Conservation (phyloP, 2,329 filamentous ascomycete species). For the Ophiobolus disseminans region DNA sequence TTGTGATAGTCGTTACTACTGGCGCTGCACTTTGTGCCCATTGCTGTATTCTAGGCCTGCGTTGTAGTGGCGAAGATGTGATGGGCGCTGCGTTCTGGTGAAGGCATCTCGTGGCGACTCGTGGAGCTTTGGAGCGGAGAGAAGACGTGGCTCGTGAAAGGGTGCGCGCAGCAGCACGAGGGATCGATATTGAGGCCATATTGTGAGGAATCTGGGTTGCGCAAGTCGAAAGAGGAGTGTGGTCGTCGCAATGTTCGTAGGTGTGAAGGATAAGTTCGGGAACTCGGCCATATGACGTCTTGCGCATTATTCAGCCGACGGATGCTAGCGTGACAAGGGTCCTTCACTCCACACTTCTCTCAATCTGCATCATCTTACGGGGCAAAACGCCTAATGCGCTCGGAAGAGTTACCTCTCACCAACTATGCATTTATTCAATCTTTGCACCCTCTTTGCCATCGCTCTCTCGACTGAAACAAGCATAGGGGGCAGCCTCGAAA, state of each 20-base stretch:
- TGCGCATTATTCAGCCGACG: slow-evolving; percentile 27
- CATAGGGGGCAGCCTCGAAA: too few species aligned
- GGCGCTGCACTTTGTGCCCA: slow-evolving; percentile 26
- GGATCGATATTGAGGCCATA: slow-evolving; percentile 39
- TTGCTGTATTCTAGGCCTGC: slow-evolving; percentile 38
- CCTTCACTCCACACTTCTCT: too few species aligned
- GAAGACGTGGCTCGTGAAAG: slow-evolving; percentile 34
- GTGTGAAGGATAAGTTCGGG: slow-evolving; percentile 16
- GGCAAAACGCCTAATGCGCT: too few species aligned
- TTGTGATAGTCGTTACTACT: slow-evolving; percentile 21
- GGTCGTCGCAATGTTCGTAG: slow-evolving; percentile 21
- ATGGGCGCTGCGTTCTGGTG: slow-evolving; percentile 44
- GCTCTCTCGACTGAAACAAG: too few species aligned
- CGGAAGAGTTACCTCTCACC: too few species aligned
- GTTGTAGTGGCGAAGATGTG: slow-evolving; percentile 38
- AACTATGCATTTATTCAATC: too few species aligned
- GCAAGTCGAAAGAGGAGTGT: neutral
- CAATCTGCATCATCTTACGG: too few species aligned
- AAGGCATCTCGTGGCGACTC: slow-evolving; percentile 44
- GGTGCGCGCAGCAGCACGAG: slow-evolving; percentile 38
- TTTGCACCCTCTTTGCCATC: too few species aligned
- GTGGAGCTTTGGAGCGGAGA: slow-evolving; percentile 28
- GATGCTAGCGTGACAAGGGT: neutral
- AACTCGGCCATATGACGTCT: slow-evolving; percentile 34
- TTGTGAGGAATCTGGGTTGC: neutral